Evolutionary conservation across 2,329 filamentous ascomycete genomes (phyloP).

Genomic region (Tolypocladium tropicale): DNA sequence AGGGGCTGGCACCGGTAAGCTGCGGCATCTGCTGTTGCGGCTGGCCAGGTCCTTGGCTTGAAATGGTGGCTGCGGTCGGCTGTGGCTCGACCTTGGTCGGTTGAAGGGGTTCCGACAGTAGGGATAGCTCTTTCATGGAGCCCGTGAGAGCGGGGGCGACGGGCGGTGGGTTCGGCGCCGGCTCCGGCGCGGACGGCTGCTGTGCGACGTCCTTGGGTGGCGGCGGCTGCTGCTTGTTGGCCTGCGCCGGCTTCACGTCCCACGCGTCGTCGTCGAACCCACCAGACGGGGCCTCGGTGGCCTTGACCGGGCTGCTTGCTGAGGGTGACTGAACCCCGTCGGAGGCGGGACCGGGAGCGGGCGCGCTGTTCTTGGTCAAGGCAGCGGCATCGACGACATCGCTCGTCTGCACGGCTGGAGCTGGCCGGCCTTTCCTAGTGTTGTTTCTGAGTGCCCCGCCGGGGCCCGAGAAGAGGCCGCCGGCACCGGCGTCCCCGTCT

Average conservation of each 20-base stretch:
- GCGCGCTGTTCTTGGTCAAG: slow-evolving; percentile 52
- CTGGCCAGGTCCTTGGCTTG: background rate
- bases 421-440: slow-evolving; percentile 81
- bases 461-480: slow-evolving; percentile 81
- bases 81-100: slow-evolving; percentile 31
- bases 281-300: slow-evolving; percentile 20
- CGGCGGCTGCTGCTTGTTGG: slow-evolving; percentile 45
- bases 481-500: slow-evolving; percentile 47
- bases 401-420: slow-evolving; percentile 74
- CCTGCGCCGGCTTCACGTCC: slow-evolving; percentile 64
- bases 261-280: slow-evolving; percentile 97
- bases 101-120: slow-evolving; percentile 41
- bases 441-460: slow-evolving; percentile 91
- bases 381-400: slow-evolving; percentile 83
- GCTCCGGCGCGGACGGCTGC: slow-evolving; percentile 10
- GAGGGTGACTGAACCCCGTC: slow-evolving; percentile 12
- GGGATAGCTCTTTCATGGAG: slow-evolving; percentile 50
- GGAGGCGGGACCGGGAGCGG: slow-evolving; percentile 10
- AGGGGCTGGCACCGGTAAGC: slow-evolving; percentile 44
- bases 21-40: slow-evolving; percentile 26
- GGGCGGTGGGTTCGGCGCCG: slow-evolving; percentile 12
- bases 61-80: slow-evolving; percentile 11
- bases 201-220: slow-evolving; percentile 12
- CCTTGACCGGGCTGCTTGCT: slow-evolving; percentile 15
- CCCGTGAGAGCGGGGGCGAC: slow-evolving; percentile 26